Base-by-base conservation (phyloP, 164 flowering plant species). In the Litsea cubeba region DNA sequence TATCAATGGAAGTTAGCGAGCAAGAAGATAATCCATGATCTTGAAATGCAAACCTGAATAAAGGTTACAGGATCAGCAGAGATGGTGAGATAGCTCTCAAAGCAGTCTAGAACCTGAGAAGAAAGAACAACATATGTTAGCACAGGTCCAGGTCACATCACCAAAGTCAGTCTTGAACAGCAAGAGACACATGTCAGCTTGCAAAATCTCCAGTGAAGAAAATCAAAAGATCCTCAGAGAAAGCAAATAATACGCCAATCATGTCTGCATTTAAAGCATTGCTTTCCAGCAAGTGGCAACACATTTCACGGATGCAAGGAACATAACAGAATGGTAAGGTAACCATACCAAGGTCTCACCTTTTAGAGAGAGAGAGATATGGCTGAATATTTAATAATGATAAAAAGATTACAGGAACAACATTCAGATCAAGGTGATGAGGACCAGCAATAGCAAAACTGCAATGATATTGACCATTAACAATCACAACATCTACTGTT, bases 1-100 rank as follows among this genome's bases (percentile, higher is more conserved):
- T 63, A 23, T 63, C 66, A 23, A 35, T 35, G 10, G 66, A 63
- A 25, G 26, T 63, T 63, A 24, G 26, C 11, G 12, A 23, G 22
- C 2, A 63, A 46, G 25, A 62, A 28, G 20, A 50, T 25, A 69
- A 23, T 11, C 51, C 11, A 50, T 35, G 6, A 50, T 51, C 15
- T 30, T 10, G 1, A 50, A 18, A 74, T 26, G 71, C 77, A 69
- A 50, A 85, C 88, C 88, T 86, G 87, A 71, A 80, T 74, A 72
- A 86, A 81, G 18, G 88, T 86, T 49, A 83, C 68, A 46, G 88
- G 84, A n/a, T 84, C 83, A 65, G 79, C 26, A 12, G 81, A 40
- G 10, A 82, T 72, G 63, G 71, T 51, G 50, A 84, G 77, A 68
- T 3, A 79, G 18, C 83, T 73, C 74, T 71, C 76, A 46, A 84